Evolutionary conservation across 345 rosid genomes (phyloP).

Genomic region (Lumnitzera racemosa): DNA sequence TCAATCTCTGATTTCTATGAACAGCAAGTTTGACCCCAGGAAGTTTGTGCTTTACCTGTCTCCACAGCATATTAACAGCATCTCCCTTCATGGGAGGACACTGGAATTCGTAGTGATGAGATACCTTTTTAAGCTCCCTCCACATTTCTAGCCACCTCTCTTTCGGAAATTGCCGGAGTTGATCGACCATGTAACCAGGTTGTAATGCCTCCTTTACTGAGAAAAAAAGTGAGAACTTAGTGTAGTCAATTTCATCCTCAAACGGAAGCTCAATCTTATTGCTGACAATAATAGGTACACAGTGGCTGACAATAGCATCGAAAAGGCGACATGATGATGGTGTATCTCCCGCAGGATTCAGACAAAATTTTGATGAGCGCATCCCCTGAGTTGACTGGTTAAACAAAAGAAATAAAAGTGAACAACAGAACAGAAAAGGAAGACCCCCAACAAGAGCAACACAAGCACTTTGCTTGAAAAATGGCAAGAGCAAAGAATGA

Average conservation of each 20-base stretch:
- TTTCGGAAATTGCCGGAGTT: conserved; percentile 59
- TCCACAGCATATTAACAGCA: conserved; percentile 80
- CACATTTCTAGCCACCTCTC: conserved; percentile 76
- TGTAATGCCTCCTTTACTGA: conserved; percentile 59
- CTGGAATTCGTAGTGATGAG: conserved; percentile 78
- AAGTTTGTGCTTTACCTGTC: conserved; percentile 72
- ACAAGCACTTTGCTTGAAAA: not conserved
- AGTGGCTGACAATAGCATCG: conserved; percentile 85
- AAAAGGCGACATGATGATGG: conserved; percentile 89
- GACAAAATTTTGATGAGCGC: conserved; percentile 84
- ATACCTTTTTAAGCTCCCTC: conserved; percentile 51
- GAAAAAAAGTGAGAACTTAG: conserved; percentile 64
- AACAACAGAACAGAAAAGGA: conserved; percentile 3
- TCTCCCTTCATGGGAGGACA: conserved; percentile 76
- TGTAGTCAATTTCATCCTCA: conserved; percentile 78
- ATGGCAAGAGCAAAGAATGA: not conserved
- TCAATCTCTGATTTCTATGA: conserved; percentile 73
- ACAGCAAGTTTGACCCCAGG: conserved; percentile 50
- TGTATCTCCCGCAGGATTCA: conserved; percentile 88
- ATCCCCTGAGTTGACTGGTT: conserved; percentile 69
- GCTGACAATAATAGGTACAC: conserved; percentile 79
- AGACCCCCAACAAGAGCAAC: not conserved
- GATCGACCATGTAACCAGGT: conserved; percentile 60
- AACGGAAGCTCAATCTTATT: conserved; percentile 79
- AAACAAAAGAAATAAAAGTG: conserved; percentile 14